Evolutionary conservation across 108 stramenopile species (phyloP).

Genomic region (Seminavis robusta): DNA sequence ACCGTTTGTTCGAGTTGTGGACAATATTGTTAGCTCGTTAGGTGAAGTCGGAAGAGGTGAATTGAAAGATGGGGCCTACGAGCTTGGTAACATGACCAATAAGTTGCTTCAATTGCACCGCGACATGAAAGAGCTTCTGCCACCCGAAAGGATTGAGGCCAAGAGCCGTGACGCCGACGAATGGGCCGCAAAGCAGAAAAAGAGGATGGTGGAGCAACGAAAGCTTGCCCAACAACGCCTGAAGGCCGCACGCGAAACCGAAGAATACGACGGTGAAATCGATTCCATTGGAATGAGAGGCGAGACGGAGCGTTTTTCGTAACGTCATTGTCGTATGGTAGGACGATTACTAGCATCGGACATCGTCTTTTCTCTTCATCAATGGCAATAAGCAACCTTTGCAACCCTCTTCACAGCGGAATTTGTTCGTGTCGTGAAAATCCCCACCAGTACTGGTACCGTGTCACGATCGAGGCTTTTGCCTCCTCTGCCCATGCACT

Average conservation of each 20-base stretch:
- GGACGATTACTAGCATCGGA: no score
- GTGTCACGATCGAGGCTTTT: no score
- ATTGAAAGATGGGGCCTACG: slow-evolving; percentile 44
- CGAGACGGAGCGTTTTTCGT: slow-evolving; percentile 34
- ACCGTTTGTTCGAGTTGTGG: slow-evolving; percentile 85
- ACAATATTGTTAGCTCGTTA: slow-evolving; percentile 77
- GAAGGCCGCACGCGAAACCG: slow-evolving; percentile 26
- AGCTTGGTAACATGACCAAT: slow-evolving; percentile 81
- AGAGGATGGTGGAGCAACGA: slow-evolving; percentile 58
- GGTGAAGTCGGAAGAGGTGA: slow-evolving; percentile 74
- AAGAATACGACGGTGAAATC: slow-evolving; percentile 26
- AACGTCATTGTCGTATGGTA: no score
- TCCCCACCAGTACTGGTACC: no score
- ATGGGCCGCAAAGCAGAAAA: slow-evolving; percentile 73
- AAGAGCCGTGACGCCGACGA: slow-evolving; percentile 79
- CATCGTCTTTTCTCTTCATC: no score
- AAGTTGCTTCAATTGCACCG: slow-evolving; percentile 70
- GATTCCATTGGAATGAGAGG: slow-evolving; percentile 20
- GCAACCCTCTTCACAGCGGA: no score
- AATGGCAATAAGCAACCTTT: no score
- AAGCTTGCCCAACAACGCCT: slow-evolving; percentile 62
- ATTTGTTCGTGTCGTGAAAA: no score
- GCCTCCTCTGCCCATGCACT: no score
- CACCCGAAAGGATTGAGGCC: slow-evolving; percentile 74
- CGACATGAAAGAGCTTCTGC: slow-evolving; percentile 78